Evolutionary conservation across 2,329 filamentous ascomycete species (phyloP), one percentile per base, ranked within the genome.

Genomic region (Graphilbum fragrans): DNA sequence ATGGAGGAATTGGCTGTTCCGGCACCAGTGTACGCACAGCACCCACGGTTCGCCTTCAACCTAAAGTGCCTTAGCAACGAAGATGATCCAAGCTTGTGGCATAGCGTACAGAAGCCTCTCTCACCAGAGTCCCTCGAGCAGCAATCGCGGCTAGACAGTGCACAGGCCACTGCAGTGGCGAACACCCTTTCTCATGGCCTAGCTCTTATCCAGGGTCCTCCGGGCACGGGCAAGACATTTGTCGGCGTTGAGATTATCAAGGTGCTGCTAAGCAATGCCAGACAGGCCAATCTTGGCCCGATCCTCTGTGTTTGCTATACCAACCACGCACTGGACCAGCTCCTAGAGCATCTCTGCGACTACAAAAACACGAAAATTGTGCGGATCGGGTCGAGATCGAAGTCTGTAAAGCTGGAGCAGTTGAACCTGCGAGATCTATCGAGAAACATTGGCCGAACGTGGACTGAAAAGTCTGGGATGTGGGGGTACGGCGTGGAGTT

Each of bases 201-300:
- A 9, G 69, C 74, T 1, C 60, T 83, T 5, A 79, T 83, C 11
- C 79, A 85, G 58, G 81, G 81, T 0, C 80, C 80, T 0, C 80
- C 80, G 0, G 80, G 81, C 0, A 85, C 80, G 0, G 80, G 81
- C 0, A 85, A 85, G 52, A 72, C 65, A 4, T 82, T 70, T 47
- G 65, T 70, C 0, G 79, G 78, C 3, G 64, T 75, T 2, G 64
- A 69, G 35, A 53, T 83, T n/a, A 68, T 81, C 44, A 69, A 70
- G 45, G 63, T 67, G 0, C 52, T 80, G 6, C 51, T 80, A 3
- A 52, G 53, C 12, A 66, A 67, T 47, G 64, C 63, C 38, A 25
- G 33, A 0, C 46, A 49, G 8, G 59, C 63, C 1, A 41, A 54
- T 0, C 48, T 76, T 0, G 70, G 71, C 0, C 71, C 71, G 0